Evolutionary conservation across 805 yeast species (phyloP).

Genomic region (Saccharomyces mikatae): DNA sequence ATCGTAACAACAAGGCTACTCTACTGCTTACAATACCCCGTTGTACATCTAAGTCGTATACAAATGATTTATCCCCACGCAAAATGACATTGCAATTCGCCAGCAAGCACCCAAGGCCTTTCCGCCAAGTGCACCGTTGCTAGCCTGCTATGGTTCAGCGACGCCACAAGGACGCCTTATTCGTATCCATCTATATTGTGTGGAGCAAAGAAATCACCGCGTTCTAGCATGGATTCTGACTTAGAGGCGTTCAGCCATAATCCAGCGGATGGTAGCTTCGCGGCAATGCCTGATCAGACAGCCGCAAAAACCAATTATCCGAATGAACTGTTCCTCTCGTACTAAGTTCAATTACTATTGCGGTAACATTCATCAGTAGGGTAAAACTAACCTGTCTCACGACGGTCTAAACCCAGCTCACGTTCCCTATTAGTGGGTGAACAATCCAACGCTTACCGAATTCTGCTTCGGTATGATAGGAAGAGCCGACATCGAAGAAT

Average conservation of each 20-base stretch:
- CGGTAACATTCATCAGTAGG: constrained; percentile 36
- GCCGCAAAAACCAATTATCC: constrained; percentile 41
- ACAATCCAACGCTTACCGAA: constrained; percentile 41
- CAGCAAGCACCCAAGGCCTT: constrained; percentile 36
- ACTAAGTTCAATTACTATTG: constrained; percentile 38
- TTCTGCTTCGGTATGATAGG: constrained; percentile 45
- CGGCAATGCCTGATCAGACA: constrained; percentile 41
- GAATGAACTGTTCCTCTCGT: constrained; percentile 43
- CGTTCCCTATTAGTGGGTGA: constrained; percentile 42
- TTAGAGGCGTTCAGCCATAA: constrained; percentile 42
- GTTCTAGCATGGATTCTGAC: constrained; percentile 48
- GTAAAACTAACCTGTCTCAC: constrained; percentile 40
- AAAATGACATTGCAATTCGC: constrained; percentile 37
- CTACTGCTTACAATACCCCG: constrained; percentile 44
- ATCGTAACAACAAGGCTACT: constrained; percentile 48
- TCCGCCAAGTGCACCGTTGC: constrained; percentile 33
- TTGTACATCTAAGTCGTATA: constrained; percentile 40
- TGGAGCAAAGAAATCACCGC: constrained; percentile 37
- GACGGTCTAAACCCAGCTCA: constrained; percentile 39
- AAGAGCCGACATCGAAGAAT: constrained; percentile 44
- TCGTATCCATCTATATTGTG: constrained; percentile 37
- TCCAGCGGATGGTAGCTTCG: constrained; percentile 45
- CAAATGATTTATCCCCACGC: constrained; percentile 42
- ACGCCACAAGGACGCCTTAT: constrained; percentile 34
- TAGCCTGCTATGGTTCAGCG: constrained; percentile 39